Evolutionary conservation across 2,329 filamentous ascomycete genomes (phyloP).

Genomic region (Penicillium palitans): DNA sequence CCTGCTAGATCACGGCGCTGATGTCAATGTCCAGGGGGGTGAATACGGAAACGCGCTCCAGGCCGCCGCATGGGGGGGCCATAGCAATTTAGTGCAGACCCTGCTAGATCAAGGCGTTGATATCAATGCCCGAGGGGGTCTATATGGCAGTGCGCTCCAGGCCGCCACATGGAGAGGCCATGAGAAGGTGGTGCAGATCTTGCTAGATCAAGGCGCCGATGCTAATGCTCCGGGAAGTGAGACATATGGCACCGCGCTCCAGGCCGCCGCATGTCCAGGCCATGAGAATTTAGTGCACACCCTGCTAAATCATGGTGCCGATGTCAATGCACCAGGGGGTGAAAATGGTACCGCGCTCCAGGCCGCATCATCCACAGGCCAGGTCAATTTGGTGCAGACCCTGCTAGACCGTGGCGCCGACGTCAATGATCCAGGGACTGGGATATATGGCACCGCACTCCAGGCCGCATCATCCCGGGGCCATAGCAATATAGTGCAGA

Average conservation of each 20-base stretch:
- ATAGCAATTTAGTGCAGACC: background rate
- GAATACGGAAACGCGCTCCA: too few relatives aligned
- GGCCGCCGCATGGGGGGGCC: accelerated
- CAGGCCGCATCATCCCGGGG: background rate
- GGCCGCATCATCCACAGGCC: accelerated
- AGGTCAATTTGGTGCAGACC: background rate
- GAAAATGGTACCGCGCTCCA: background rate
- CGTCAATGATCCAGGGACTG: too few relatives aligned
- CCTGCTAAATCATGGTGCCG: conserved; percentile 1
- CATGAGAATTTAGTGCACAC: background rate
- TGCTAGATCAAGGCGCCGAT: conserved; percentile 9
- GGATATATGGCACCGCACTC: background rate
- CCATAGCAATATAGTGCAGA: too few relatives aligned
- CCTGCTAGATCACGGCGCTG: too few relatives aligned
- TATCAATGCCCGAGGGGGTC: background rate
- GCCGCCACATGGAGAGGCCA: background rate
- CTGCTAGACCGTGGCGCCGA: background rate
- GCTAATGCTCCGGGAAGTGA: background rate
- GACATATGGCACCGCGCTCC: conserved; percentile 2
- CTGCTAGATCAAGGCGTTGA: background rate
- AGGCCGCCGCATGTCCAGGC: background rate
- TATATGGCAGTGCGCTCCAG: background rate
- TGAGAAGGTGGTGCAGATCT: background rate
- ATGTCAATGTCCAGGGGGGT: too few relatives aligned
- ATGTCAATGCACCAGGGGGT: background rate